Evolutionary conservation across 257 asterid species (phyloP), one percentile per base, ranked within the genome.

Genomic region (Salvia rosmarinus): DNA sequence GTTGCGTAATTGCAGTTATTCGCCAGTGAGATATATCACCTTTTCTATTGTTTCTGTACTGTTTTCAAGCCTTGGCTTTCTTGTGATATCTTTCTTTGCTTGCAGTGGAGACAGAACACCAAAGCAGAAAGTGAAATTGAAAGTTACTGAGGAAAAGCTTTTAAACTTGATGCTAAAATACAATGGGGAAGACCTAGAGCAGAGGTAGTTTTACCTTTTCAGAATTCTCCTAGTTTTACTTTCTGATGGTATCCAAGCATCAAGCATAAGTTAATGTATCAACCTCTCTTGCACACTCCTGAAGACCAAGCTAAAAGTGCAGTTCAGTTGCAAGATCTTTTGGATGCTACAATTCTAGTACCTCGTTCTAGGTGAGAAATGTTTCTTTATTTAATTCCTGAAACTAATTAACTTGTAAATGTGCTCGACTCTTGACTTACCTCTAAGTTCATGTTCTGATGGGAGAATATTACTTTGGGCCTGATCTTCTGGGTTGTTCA

Each of bases 41-140:
- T 51, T 39, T 52, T 43, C 57, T 54, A 11, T 19, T 43, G 47
- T 44, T 50, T 43, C 43, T 68, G 3, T 50, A 25, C 47, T 49
- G 32, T 39, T 46, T 62, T 65, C 34, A n/a, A 70, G 74, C 28
- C 6, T 70, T 68, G 64, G 68, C 68, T 71, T 62, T 59, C 77
- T 70, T 80, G 30, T 70, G 56, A 54, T 64, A 57, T 72, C 35
- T 19, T 71, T 72, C 64, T 77, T 70, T 69, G 75, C 70, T 75
- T 80, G 35, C 90, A 95, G 99, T 76, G 99, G 99, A 57, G 99
- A 95, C 84, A 88, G 99, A 87, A 95, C 98, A 75, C 98, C 99
- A 43, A 95, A 94, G 86, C 99, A 94, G 86, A 95, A 95, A 80
- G 99, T 95, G 85, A 95, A 95, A 80, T 82, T 95, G 86, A 95